Evolutionary conservation across 331 rosid genomes (phyloP).

Genomic region (Malus hybrid): DNA sequence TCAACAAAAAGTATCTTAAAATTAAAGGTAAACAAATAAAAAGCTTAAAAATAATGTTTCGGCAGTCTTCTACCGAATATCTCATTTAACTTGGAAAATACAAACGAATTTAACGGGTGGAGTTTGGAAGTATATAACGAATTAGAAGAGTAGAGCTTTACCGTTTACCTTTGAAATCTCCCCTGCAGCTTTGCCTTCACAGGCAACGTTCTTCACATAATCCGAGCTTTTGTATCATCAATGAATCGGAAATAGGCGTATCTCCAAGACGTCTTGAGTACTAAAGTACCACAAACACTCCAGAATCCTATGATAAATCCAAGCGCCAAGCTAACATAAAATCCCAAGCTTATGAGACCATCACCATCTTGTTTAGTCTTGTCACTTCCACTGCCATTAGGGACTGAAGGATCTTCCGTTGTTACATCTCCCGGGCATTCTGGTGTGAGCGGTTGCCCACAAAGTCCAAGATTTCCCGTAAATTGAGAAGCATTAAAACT

Average conservation of each 20-base stretch:
- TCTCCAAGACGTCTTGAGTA: constrained; percentile 9
- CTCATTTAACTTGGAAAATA: no score
- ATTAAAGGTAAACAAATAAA: no score
- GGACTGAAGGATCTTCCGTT: background rate
- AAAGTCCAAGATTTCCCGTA: background rate
- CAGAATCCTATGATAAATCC: constrained; percentile 24
- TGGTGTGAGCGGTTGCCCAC: background rate
- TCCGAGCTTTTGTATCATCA: background rate
- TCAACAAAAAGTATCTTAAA: no score
- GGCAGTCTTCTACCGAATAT: no score
- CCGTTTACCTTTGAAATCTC: background rate
- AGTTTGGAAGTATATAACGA: no score
- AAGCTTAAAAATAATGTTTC: no score
- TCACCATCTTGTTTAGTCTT: background rate
- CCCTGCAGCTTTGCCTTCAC: background rate
- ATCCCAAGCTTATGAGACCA: background rate
- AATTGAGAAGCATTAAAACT: background rate
- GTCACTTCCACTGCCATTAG: background rate
- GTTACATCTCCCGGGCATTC: background rate
- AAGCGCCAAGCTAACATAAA: constrained; percentile 12
- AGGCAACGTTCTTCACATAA: background rate
- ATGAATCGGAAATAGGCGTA: constrained; percentile 12
- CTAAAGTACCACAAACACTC: constrained; percentile 13
- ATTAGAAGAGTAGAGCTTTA: no score
- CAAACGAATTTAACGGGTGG: no score